phyloP scores from a whole-genome alignment of 345 rosid genomes.

The Stellera chamaejasme region DNA sequence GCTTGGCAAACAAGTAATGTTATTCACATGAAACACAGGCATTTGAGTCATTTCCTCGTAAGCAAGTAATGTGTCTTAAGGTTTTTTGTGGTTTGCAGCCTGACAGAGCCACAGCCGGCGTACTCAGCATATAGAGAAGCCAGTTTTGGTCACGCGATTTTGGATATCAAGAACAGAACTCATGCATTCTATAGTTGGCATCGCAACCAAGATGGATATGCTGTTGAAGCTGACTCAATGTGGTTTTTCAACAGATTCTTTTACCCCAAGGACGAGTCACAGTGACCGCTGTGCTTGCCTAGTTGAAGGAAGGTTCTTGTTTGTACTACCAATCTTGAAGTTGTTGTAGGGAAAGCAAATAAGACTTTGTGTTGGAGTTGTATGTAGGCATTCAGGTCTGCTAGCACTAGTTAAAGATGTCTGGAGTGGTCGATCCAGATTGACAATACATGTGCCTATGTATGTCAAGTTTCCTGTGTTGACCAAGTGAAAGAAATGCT shows the following conservation, averaged over 20 bases:
- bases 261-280: conserved; percentile 52
- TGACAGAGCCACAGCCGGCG: conserved; percentile 81
- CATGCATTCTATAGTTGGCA: conserved; percentile 84
- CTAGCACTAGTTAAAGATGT: too few species aligned
- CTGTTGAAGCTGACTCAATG: conserved; percentile 71
- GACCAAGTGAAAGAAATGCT: too few species aligned
- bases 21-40: not conserved
- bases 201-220: conserved; percentile 73
- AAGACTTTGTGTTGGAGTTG: too few species aligned
- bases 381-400: too few species aligned
- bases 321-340: too few species aligned
- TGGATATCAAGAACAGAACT: conserved; percentile 71
- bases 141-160: conserved; percentile 84
- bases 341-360: too few species aligned
- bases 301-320: too few species aligned
- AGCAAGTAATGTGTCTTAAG: not conserved
- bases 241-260: conserved; percentile 79
- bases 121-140: conserved; percentile 93
- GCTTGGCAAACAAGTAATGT: conserved; percentile 64
- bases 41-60: not conserved
- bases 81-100: conserved; percentile 32
- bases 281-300: too few species aligned
- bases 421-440: too few species aligned
- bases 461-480: too few species aligned
- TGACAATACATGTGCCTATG: too few species aligned